Percentiles rank a stretch among this genome's conserved stretches.
Conservation (phyloP, 306 rosid genomes). For the Citrullus amarus region DNA sequence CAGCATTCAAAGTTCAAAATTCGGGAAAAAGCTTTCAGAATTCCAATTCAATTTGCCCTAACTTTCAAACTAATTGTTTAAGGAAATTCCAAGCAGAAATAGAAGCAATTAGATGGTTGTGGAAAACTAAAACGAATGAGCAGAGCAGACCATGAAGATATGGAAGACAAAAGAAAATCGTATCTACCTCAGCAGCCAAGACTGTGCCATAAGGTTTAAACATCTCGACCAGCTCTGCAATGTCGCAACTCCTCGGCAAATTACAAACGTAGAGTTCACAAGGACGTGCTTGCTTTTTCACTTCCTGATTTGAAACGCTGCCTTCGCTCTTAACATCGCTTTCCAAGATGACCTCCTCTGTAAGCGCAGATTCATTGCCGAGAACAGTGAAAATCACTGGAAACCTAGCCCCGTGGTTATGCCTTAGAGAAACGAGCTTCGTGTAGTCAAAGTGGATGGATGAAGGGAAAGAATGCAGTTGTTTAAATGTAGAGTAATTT, state of each 20-base stretch:
- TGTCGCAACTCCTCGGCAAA: slow-evolving; percentile 45
- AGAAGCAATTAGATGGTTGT: background rate
- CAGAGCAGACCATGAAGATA: background rate
- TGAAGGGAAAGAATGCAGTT: background rate
- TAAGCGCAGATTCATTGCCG: slow-evolving; percentile 13
- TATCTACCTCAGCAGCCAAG: slow-evolving; percentile 36
- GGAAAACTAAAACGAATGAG: background rate
- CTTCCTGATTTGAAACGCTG: slow-evolving; percentile 10
- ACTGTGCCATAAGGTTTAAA: slow-evolving; percentile 46
- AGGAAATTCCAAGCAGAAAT: background rate
- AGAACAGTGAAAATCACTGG: slow-evolving; percentile 12
- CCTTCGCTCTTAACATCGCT: slow-evolving; percentile 7
- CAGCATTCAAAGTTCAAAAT: background rate
- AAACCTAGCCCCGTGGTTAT: slow-evolving; percentile 3
- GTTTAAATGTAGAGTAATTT: background rate
- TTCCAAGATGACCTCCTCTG: slow-evolving; percentile 1
- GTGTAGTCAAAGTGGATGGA: background rate
- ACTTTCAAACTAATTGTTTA: background rate
- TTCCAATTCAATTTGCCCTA: background rate
- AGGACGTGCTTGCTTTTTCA: slow-evolving; percentile 17
- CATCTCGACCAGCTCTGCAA: slow-evolving; percentile 32
- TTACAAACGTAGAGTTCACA: slow-evolving; percentile 57
- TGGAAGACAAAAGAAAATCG: background rate
- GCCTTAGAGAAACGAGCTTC: background rate
- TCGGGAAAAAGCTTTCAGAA: background rate